Base-by-base conservation (phyloP, 169 alveolate species). In the Eimeria praecox region DNA sequence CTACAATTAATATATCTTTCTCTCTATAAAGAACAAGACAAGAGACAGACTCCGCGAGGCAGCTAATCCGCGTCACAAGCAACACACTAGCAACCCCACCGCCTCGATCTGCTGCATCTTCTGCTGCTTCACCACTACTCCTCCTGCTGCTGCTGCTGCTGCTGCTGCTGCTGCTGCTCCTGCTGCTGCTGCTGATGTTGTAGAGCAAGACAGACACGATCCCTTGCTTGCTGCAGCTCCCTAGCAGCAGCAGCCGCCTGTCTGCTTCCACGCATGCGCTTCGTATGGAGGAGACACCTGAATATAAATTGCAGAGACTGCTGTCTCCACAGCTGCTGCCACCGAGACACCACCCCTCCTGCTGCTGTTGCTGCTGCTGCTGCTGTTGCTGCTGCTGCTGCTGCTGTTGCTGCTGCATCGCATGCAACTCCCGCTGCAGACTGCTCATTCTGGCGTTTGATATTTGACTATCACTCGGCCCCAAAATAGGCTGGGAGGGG, bases 291-390 rank as follows among this genome's bases (percentile, higher is more conserved):
- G 80, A 20, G 92, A 86, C 92, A 9, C 92, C 92, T 9, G 92
- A 86, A n/a, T 40, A 86, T 14, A 54, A 9, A 9, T 40, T 44
- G 80, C 46, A 14, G 42, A 8, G 71, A 54, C 30, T 83, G 91
- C 77, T 49, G 91, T 24, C 44, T 35, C 75, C 91, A 12, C 18
- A 1, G 75, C n/a, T 83, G 89, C 90, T n/a, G 73, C 71, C 49
- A 54, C 33, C 42, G 38, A n/a, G 33, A 66, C 46, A 10, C 92
- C 71, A 69, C 59, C 24, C 62, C 12, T 35, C 64, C 78, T 54
- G 92, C 92, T 86, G 92, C 78, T 56, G 92, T 42, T 54, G 92
- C 92, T 86, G 90, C 49, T 82, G 90, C 73, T 49, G 90, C 35
- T 82, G 66, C 90, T 44, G 83, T 52, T 44, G 90, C 73, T 82